A percentile compares a stretch with the other conserved stretches of the same genome.
Conservation (phyloP, 257 asterid species). For the Vinca minor region DNA sequence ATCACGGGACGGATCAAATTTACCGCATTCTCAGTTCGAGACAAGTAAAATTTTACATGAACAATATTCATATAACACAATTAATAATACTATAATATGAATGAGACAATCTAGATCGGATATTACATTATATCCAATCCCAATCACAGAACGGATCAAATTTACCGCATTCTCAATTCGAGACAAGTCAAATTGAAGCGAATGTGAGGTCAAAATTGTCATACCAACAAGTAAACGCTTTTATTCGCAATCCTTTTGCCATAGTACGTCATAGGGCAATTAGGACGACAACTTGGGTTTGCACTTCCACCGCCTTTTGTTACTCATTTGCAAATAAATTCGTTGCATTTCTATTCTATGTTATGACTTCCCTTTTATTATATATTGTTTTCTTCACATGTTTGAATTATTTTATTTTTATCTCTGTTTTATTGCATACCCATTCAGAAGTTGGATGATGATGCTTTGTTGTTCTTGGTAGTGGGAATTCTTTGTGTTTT, state of each 20-base stretch:
- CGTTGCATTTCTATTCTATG: neutral
- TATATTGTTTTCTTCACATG: slow-evolving; percentile 6
- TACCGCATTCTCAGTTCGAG: too few species aligned
- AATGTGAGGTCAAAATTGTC: too few species aligned
- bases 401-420: neutral
- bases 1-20: too few species aligned
- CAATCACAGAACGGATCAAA: too few species aligned
- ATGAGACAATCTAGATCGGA: too few species aligned
- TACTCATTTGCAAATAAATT: slow-evolving; percentile 1
- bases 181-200: too few species aligned
- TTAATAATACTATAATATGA: too few species aligned
- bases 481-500: neutral
- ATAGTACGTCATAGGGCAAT: neutral
- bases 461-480: neutral
- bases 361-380: neutral
- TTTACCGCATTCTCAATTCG: too few species aligned
- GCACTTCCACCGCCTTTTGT: slow-evolving; percentile 7
- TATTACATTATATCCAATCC: too few species aligned
- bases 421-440: neutral
- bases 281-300: neutral
- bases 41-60: too few species aligned
- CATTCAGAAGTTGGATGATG: neutral
- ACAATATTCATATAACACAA: too few species aligned
- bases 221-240: too few species aligned
- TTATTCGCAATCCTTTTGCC: neutral